These are phyloP conservation scores for Dactylellina leptospora DNA, from an alignment of 2,329 filamentous ascomycete genomes.

Conservation along the genomic window DNA sequence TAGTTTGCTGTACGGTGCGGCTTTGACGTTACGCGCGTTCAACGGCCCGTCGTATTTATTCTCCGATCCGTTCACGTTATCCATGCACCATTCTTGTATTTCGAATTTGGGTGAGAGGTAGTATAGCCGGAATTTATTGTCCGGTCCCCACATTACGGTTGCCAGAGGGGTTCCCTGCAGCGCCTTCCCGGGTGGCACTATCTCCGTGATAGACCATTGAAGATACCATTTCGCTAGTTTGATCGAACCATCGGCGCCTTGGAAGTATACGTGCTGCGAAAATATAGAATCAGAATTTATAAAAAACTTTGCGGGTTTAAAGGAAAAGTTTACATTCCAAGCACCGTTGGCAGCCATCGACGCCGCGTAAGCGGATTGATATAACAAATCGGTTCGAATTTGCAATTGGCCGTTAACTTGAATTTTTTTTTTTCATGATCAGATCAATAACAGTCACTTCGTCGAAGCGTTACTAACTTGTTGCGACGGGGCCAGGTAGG, in stretches of 20 bases:
- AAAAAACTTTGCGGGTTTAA: neutral
- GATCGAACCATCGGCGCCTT: slow-evolving; percentile 30
- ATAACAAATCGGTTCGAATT: slow-evolving; percentile 26
- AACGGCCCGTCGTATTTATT: slow-evolving; percentile 31
- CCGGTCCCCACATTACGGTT: slow-evolving; percentile 19
- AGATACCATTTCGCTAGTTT: slow-evolving; percentile 36
- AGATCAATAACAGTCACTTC: no score
- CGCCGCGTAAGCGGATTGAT: slow-evolving; percentile 13
- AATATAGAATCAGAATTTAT: neutral
- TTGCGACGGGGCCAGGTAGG: no score
- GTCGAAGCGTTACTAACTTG: no score
- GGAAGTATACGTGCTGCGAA: slow-evolving; percentile 25
- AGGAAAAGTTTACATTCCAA: slow-evolving; percentile 28
- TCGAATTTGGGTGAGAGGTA: slow-evolving; percentile 29
- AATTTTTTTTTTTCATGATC: no score
- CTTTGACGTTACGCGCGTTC: slow-evolving; percentile 21
- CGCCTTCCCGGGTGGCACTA: slow-evolving; percentile 23
- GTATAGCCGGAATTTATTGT: slow-evolving; percentile 28
- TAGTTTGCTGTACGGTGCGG: slow-evolving; percentile 34
- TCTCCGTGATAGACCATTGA: slow-evolving; percentile 17
- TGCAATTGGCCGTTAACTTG: no score
- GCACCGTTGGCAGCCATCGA: slow-evolving; percentile 18
- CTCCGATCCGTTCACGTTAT: slow-evolving; percentile 12
- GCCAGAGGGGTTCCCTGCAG: slow-evolving; percentile 12
- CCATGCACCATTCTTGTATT: slow-evolving; percentile 34